Evolutionary conservation across 805 yeast species (phyloP).

Genomic region (Blastobotrys robertii): DNA sequence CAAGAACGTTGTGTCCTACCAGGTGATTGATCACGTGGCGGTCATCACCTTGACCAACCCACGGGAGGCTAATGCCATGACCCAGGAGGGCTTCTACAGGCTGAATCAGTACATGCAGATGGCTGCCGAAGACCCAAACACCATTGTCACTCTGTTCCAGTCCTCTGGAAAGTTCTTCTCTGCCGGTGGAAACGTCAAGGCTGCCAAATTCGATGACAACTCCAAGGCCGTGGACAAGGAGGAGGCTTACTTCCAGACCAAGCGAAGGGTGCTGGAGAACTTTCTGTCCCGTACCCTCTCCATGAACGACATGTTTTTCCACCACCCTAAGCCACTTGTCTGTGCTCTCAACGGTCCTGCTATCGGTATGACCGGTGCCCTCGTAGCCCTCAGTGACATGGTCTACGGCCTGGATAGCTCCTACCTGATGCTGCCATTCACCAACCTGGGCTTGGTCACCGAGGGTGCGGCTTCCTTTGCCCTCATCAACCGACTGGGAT

Average conservation of each 20-base stretch:
- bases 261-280: conserved; percentile 39
- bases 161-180: conserved; percentile 69
- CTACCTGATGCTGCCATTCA: conserved; percentile 63
- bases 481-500: conserved; percentile 59
- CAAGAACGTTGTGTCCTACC: conserved; percentile 20
- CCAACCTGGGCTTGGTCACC: conserved; percentile 70
- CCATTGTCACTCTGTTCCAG: conserved; percentile 56
- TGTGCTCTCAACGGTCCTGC: conserved; percentile 82
- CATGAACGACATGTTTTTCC: conserved; percentile 55
- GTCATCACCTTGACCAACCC: conserved; percentile 63
- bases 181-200: conserved; percentile 71
- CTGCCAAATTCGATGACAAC: conserved; percentile 6
- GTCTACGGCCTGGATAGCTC: conserved; percentile 54
- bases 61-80: conserved; percentile 52
- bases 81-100: conserved; percentile 48
- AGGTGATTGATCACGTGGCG: conserved; percentile 36
- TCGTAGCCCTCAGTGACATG: conserved; percentile 65
- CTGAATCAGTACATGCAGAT: conserved; percentile 48
- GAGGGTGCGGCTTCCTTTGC: conserved; percentile 73
- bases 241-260: conserved; percentile 9
- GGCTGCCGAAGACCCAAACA: conserved; percentile 54
- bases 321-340: conserved; percentile 61
- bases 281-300: conserved; percentile 65
- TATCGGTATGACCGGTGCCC: conserved; percentile 65
- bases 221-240: conserved; percentile 5